Conservation (phyloP, 257 asterid genomes). For the Solanum virginianum region DNA sequence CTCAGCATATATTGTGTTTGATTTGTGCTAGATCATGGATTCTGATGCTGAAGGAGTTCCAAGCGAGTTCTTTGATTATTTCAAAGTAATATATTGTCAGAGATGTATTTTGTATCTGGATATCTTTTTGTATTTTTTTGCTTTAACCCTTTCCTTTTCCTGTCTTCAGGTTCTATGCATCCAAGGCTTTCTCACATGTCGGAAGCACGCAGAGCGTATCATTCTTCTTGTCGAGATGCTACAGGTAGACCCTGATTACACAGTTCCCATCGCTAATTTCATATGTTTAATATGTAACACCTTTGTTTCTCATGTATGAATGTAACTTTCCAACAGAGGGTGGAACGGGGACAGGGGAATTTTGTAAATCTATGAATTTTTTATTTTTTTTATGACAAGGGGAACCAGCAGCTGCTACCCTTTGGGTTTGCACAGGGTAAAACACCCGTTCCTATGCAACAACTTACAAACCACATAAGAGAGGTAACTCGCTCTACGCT, state of each 20-base stretch:
- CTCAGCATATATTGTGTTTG: slow-evolving; percentile 1
- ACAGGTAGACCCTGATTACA: slow-evolving; percentile 34
- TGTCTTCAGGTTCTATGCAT: slow-evolving; percentile 57
- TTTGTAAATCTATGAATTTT: background rate
- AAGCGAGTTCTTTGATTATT: slow-evolving; percentile 95
- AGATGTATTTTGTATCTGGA: background rate
- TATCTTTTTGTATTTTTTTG: background rate
- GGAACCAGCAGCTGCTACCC: too few relatives aligned
- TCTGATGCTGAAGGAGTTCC: slow-evolving; percentile 99
- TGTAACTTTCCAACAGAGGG: background rate
- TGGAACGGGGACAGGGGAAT: background rate
- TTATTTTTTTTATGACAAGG: too few relatives aligned
- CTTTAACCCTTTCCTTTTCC: background rate
- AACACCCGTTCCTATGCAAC: too few relatives aligned
- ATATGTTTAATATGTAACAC: background rate
- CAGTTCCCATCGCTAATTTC: background rate
- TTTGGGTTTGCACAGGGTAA: too few relatives aligned
- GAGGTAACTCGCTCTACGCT: too few relatives aligned
- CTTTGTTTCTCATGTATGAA: background rate
- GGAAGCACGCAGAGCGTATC: slow-evolving; percentile 95
- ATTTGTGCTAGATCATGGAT: slow-evolving; percentile 78
- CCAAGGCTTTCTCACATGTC: slow-evolving; percentile 92
- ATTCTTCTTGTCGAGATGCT: slow-evolving; percentile 98
- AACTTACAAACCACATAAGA: too few relatives aligned
- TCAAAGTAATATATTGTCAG: slow-evolving; percentile 39